Evolutionary conservation across 208 protist genomes (phyloP).

Genomic region (Trypanosoma rangeli): DNA sequence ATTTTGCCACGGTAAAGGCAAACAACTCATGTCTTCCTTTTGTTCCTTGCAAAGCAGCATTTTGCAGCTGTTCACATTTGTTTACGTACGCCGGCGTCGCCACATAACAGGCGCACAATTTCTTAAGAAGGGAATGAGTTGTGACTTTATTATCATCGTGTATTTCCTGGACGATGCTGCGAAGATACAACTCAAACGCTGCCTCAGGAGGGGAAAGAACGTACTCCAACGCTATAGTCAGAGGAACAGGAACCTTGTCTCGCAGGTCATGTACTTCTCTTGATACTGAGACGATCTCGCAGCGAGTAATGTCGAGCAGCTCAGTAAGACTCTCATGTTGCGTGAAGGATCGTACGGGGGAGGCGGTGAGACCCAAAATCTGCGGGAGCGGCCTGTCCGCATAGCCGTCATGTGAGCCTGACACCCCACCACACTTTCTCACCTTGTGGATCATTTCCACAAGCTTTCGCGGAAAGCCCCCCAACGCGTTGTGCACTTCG

Average conservation of each 20-base stretch:
- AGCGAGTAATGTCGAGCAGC: constrained; percentile 22
- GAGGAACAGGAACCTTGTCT: constrained; percentile 10
- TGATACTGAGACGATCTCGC: constrained; percentile 15
- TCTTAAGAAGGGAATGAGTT: constrained; percentile 1
- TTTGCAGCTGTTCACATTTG: constrained; percentile 18
- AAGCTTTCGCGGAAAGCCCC: constrained; percentile 24
- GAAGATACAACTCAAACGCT: constrained; percentile 11
- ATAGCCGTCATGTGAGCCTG: background rate
- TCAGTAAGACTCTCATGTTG: constrained; percentile 13
- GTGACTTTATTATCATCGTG: background rate
- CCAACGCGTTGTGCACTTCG: constrained; percentile 63
- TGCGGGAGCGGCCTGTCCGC: constrained; percentile 18
- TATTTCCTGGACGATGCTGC: background rate
- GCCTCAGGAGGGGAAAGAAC: background rate
- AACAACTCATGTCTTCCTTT: constrained; percentile 1
- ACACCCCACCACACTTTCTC: background rate
- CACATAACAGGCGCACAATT: background rate
- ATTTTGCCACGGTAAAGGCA: constrained; percentile 1
- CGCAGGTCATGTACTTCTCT: constrained; percentile 8
- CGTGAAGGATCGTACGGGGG: constrained; percentile 28
- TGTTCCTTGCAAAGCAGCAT: background rate
- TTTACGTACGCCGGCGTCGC: constrained; percentile 8
- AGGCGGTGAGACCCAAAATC: constrained; percentile 61
- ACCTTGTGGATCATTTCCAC: constrained; percentile 22
- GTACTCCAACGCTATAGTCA: constrained; percentile 17